phyloP scores from a whole-genome alignment of 106 monocot species.

The Platanthera guangdongensis region DNA sequence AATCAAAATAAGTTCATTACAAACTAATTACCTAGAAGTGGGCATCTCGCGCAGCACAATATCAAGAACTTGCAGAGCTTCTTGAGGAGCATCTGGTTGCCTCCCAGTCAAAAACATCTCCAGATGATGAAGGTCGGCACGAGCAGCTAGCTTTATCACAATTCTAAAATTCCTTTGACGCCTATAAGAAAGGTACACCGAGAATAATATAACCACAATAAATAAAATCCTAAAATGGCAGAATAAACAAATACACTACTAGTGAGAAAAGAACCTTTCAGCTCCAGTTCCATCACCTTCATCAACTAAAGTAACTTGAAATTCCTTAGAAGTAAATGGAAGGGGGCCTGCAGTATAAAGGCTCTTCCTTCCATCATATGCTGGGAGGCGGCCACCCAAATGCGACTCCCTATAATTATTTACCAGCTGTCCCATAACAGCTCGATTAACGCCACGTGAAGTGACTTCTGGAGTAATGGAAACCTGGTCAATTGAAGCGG shows the following conservation, averaged over 20 bases:
- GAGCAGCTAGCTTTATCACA: constrained; percentile 33
- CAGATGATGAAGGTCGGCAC: constrained; percentile 30
- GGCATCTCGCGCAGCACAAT: constrained; percentile 39
- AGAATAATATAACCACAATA: not conserved
- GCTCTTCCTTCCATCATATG: constrained; percentile 91
- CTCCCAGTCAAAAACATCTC: constrained; percentile 28
- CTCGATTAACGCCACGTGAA: constrained; percentile 73
- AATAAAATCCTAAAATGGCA: not conserved
- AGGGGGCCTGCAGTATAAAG: constrained; percentile 80
- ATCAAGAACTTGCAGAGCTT: constrained; percentile 56
- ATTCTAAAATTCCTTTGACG: constrained; percentile 30
- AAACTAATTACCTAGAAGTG: constrained; percentile 18
- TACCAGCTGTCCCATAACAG: constrained; percentile 73
- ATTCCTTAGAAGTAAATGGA: constrained; percentile 64
- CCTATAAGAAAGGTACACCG: not conserved
- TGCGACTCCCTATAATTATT: constrained; percentile 38
- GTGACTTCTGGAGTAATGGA: constrained; percentile 74
- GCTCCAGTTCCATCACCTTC: constrained; percentile 50
- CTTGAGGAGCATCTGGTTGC: constrained; percentile 33
- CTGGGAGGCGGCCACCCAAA: constrained; percentile 79
- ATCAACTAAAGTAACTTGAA: constrained; percentile 59
- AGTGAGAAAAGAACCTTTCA: constrained; percentile 31
- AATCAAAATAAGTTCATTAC: not conserved
- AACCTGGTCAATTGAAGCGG: constrained; percentile 37
- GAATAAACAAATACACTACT: not conserved